A percentile compares a stretch with the other conserved stretches of the same genome.
phyloP scores from a whole-genome alignment of 164 flowering plant species.

The Cinnamomum chago region DNA sequence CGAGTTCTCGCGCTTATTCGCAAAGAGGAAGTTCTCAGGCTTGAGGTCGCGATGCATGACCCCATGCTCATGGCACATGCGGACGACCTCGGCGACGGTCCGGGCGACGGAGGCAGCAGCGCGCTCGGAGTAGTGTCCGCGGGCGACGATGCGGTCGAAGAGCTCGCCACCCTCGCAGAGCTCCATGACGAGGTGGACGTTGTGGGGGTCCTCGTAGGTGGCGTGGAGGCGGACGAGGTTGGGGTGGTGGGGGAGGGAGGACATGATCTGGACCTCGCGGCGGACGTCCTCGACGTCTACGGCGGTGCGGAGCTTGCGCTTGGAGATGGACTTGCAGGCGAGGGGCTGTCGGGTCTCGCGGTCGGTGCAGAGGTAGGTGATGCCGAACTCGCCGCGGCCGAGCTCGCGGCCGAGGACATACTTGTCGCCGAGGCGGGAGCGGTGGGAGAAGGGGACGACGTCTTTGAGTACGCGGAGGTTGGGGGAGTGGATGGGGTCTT shows the following conservation, averaged over 20 bases:
- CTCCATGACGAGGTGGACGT: constrained; percentile 95
- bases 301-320: constrained; percentile 81
- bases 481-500: constrained; percentile 32
- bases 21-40: constrained; percentile 92
- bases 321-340: constrained; percentile 94
- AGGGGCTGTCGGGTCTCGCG: constrained; percentile 55
- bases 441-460: constrained; percentile 44
- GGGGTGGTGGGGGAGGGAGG: constrained; percentile 71
- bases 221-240: constrained; percentile 72
- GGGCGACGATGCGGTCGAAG: constrained; percentile 88
- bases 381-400: constrained; percentile 95
- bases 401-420: constrained; percentile 82
- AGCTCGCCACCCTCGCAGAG: constrained; percentile 97
- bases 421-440: constrained; percentile 71
- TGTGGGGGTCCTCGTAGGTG: constrained; percentile 81
- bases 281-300: constrained; percentile 88
- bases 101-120: constrained; percentile 79
- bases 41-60: constrained; percentile 93
- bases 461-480: constrained; percentile 79
- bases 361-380: constrained; percentile 89
- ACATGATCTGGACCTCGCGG: constrained; percentile 87
- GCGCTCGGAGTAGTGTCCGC: constrained; percentile 87
- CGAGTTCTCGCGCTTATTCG: constrained; percentile 82
- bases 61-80: constrained; percentile 88
- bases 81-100: constrained; percentile 86